Conservation (phyloP, 2,329 filamentous ascomycete genomes). For the Ophiostoma fasciatum region DNA sequence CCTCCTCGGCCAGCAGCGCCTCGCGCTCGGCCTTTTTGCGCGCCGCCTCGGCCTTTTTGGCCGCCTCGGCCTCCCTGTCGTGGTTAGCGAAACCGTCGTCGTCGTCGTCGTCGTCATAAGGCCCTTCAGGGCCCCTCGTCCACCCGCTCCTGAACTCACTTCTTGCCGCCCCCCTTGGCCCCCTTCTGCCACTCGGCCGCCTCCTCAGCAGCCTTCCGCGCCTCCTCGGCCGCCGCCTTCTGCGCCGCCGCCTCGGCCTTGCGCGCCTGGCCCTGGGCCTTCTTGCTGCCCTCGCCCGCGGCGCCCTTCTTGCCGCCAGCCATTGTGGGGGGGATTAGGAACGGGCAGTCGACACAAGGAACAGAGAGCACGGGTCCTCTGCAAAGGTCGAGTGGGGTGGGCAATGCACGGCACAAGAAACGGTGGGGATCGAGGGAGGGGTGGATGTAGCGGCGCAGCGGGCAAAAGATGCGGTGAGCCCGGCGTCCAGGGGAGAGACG, state of each 20-base stretch:
- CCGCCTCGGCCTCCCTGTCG: conserved; percentile 63
- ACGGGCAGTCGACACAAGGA: not conserved
- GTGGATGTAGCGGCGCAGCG: no score
- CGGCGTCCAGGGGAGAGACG: no score
- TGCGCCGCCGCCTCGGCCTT: conserved; percentile 78
- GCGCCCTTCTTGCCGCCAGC: conserved; percentile 58
- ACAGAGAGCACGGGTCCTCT: no score
- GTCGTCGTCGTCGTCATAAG: not conserved
- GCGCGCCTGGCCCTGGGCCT: conserved; percentile 74
- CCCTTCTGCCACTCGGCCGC: conserved; percentile 73
- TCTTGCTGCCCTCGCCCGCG: conserved; percentile 79
- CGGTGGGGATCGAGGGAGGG: no score
- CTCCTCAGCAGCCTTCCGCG: conserved; percentile 52
- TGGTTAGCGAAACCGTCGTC: not conserved
- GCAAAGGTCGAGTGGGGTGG: no score
- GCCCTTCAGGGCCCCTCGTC: no score
- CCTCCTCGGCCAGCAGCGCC: conserved; percentile 69
- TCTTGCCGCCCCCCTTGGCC: conserved; percentile 71
- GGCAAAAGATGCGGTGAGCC: no score
- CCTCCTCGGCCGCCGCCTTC: conserved; percentile 59
- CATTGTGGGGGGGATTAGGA: conserved; percentile 37
- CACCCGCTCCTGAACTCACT: no score
- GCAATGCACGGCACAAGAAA: no score
- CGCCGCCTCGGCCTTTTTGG: conserved; percentile 67
- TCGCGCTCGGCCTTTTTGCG: conserved; percentile 89